These are phyloP conservation scores for Fragilariopsis cylindrus DNA, from an alignment of 108 stramenopile genomes.

Conservation along the genomic window DNA sequence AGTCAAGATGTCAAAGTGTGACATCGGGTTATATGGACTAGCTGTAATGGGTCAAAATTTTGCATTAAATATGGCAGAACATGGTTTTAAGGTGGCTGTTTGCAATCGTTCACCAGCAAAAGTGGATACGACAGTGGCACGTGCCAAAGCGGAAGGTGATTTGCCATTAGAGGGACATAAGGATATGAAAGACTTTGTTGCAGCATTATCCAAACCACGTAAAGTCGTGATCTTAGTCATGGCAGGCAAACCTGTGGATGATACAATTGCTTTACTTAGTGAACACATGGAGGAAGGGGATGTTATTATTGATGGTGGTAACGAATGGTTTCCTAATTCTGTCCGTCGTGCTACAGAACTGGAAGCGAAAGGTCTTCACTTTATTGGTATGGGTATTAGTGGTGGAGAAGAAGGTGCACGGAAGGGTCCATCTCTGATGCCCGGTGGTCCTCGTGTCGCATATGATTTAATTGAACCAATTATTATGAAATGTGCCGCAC, in stretches of 20 bases:
- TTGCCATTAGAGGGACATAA: conserved; percentile 85
- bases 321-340: conserved; percentile 99
- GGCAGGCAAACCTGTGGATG: conserved; percentile 97
- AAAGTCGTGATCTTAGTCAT: conserved; percentile 95
- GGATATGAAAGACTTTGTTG: conserved; percentile 72
- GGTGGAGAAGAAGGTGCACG: conserved; percentile 99
- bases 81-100: conserved; percentile 94
- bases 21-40: conserved; percentile 95
- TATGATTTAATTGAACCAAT: conserved; percentile 95
- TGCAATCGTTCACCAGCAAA: conserved; percentile 93
- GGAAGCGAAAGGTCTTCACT: conserved; percentile 85
- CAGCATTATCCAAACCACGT: conserved; percentile 83
- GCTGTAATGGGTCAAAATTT: conserved; percentile 99
- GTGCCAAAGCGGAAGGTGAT: conserved; percentile 93
- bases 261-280: conserved; percentile 80
- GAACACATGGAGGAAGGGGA: conserved; percentile 91
- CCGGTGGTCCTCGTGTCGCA: conserved; percentile 95
- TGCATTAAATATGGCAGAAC: conserved; percentile 92
- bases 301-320: conserved; percentile 97
- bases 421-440: conserved; percentile 97
- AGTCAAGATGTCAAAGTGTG: conserved; percentile 39
- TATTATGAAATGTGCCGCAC: conserved; percentile 92
- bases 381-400: conserved; percentile 98
- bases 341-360: conserved; percentile 89
- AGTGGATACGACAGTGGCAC: conserved; percentile 90